Evolutionary conservation across 2,329 filamentous ascomycete genomes (phyloP).

Genomic region (Phyllosticta citriasiana): DNA sequence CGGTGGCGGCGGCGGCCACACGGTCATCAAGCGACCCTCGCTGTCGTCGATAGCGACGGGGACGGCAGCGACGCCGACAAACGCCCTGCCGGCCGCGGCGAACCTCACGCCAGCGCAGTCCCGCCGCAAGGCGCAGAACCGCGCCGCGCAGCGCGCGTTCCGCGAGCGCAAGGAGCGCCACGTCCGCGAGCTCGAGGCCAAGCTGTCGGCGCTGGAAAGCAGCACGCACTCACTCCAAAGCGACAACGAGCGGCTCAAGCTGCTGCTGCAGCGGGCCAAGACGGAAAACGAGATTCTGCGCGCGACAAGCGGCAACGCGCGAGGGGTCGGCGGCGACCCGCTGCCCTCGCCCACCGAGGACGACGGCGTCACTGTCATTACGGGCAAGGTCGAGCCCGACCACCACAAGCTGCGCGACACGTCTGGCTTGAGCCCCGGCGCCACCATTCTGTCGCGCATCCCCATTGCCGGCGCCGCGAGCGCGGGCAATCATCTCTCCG

Average conservation of each 20-base stretch:
- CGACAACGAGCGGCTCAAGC: slow-evolving; percentile 80
- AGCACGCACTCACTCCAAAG: slow-evolving; percentile 61
- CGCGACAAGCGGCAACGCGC: slow-evolving; percentile 42
- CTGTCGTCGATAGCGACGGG: slow-evolving; percentile 18
- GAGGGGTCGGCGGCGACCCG: not conserved
- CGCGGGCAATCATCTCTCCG: slow-evolving; percentile 46
- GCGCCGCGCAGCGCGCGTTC: slow-evolving; percentile 81
- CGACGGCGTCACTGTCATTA: not conserved
- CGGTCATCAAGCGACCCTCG: not conserved
- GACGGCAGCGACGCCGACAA: not conserved
- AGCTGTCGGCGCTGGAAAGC: slow-evolving; percentile 67
- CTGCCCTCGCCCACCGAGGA: not conserved
- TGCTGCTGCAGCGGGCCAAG: slow-evolving; percentile 69
- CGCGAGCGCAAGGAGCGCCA: slow-evolving; percentile 92
- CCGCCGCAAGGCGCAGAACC: slow-evolving; percentile 58
- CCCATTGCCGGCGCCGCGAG: slow-evolving; percentile 15
- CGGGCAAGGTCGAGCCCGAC: not conserved
- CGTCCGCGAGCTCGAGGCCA: slow-evolving; percentile 84
- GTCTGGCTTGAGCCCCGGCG: not conserved
- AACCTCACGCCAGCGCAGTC: slow-evolving; percentile 40
- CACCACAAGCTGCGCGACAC: not conserved
- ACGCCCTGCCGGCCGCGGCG: not conserved
- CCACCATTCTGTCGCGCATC: not conserved
- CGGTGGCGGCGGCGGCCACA: not conserved
- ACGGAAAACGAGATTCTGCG: slow-evolving; percentile 91